Base-by-base conservation (phyloP, 805 yeast genomes). In the Wickerhamomyces silvicola region DNA sequence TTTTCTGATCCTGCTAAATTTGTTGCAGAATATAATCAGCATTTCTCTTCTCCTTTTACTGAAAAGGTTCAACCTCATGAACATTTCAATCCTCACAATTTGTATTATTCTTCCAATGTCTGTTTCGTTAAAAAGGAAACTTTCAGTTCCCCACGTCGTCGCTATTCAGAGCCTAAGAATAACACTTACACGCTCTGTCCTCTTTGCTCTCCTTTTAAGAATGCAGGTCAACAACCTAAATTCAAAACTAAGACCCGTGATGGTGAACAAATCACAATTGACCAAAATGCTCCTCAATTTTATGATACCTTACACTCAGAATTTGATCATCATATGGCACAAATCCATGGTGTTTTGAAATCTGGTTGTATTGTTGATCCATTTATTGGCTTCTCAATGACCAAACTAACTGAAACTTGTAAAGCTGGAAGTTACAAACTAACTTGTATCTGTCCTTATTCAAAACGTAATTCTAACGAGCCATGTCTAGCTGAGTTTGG, bases 131-230 rank as follows among this genome's bases (percentile, higher is more conserved):
- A 15, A 16, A 11, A 18, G 11, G 37, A 34, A 26, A 6, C 22
- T 8, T 11, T 4, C 13, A 30, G 28, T 6, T 25, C 22, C 7
- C 22, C 30, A 10, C 24, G 31, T 7, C n/a, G 14, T 5, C 24
- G 7, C 7, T 22, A 30, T 7, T 15, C 23, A 9, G 12, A n/a
- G 4, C 28, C 25, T 10, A 33, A 33, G 17, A 22, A n/a, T 7
- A 33, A 33, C 22, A 33, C 37, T 6, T 34, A 34, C 13, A 20
- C 19, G 6, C 12, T 34, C 17, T 34, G 34, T 18, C 37, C 37
- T 4, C 18, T 34, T 4, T 34, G 37, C 16, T 24, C 25, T 3
- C 33, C 34, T 2, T 34, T 34, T 20, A n/a, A n/a, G n/a, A n/a
- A n/a, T n/a, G n/a, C n/a, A n/a, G n/a, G n/a, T n/a, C n/a, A n/a